Base-by-base conservation (phyloP, 2,329 filamentous ascomycete genomes). In the Sodiomyces alkalinus region DNA sequence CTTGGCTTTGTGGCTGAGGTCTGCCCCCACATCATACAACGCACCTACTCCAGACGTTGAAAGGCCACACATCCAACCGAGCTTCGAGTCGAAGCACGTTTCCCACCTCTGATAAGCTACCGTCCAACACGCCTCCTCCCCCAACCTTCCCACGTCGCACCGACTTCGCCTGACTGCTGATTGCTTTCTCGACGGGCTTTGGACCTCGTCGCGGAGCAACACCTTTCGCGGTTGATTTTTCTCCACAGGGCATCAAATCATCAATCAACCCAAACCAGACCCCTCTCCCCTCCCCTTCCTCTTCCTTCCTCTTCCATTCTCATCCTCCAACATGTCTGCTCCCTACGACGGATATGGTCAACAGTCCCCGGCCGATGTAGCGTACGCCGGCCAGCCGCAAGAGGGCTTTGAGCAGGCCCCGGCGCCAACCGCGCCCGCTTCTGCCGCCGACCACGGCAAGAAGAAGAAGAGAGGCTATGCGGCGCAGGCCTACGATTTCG, bases 381-480 rank as follows among this genome's bases (percentile, higher is more conserved):
- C 50, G 27, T 58, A 60, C 36, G 45, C 55, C 27, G 52, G 55
- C 32, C 53, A 55, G 26, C 42, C 44, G 23, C 36, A 44, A 32
- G 42, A 43, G 26, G 48, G 35, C 19, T 56, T 53, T 41, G 57
- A 56, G 32, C 52, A 56, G 30, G 39, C 51, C 26, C 46, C 48
- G 8, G 44, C 53, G 7, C 51, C 49, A 4, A 46, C 43, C 21
- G 38, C 45, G 8, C 37, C 43, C 20, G 43, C 43, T 24, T 40
- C 42, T 32, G 47, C 39, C 23, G 45, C 54, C 17, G 62, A 62
- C 23, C 59, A 60, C 26, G 64, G 59, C 37, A 75, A 69, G 53
- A 85, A 85, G 62, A 94, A 93, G 72, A 93, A 92, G 69, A 72
- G 85, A 62, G 78, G 80, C 32, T 96, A 96, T 60, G 90, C 90